Evolutionary conservation across 1,284 basidiomycete genomes (phyloP), one percentile per base, ranked within the genome.

Genomic region (Chondrostereum purpureum): DNA sequence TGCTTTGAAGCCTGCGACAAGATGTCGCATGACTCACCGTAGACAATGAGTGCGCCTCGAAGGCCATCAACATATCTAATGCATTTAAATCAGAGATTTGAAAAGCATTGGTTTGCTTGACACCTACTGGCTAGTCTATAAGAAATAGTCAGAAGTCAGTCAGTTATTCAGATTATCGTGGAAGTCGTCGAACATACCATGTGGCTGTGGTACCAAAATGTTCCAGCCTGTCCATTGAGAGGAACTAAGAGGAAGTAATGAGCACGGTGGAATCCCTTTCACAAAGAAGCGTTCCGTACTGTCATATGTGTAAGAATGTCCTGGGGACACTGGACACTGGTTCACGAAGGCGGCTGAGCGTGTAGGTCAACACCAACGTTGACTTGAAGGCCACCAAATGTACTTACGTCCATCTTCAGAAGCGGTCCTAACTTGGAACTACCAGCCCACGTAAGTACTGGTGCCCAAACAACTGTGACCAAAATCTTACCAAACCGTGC

Each of bases 381-480:
- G n/a, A n/a, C n/a, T n/a, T n/a, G n/a, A n/a, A n/a, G n/a, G n/a
- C n/a, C n/a, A n/a, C n/a, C 24, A 19, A 17, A 12, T n/a, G 19
- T 16, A 47, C 41, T 42, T 19, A 43, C 41, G 45, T 20, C 45
- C 45, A 24, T 47, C 45, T 24, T 47, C 45, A 12, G 45, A 35
- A 18, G 45, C 45, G 12, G 45, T 47, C 34, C 36, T 47, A 38
- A 51, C 40, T 39, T 54, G 53, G 40, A 54, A 54, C 53, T 54
- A 17, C 34, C 42, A 37, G 36, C 17, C 10, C 12, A 31, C 8
- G 4, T 17, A 31, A 31, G 27, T 8, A 31, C n/a, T 21, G 31
- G 2, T 27, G n/a, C n/a, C 4, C n/a, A 35, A 18, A 33, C n/a
- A n/a, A 18, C n/a, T n/a, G n/a, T n/a, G 5, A 21, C 13, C 5